These are phyloP conservation scores for Calonectria pteridis DNA, from an alignment of 2,329 filamentous ascomycete genomes.

Conservation along the genomic window DNA sequence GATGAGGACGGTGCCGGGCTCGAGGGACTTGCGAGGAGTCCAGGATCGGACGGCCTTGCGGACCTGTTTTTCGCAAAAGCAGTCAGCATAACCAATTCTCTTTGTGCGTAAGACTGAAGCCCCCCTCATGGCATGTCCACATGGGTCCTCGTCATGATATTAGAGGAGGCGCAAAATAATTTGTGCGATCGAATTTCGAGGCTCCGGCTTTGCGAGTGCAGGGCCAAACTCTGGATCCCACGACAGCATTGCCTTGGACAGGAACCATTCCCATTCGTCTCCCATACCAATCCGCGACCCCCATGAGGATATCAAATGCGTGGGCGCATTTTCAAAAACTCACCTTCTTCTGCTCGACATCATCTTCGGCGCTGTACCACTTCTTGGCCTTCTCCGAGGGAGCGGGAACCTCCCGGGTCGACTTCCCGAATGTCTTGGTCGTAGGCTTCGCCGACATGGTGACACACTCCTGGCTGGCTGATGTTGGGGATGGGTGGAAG, in stretches of 20 bases:
- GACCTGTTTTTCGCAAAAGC: slow-evolving; percentile 68
- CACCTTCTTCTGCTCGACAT: slow-evolving; percentile 92
- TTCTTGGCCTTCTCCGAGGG: slow-evolving; percentile 94
- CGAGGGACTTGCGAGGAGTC: slow-evolving; percentile 88
- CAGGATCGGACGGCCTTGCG: slow-evolving; percentile 94
- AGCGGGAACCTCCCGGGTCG: slow-evolving; percentile 90
- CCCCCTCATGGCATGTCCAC: slow-evolving; percentile 13
- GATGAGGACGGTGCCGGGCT: slow-evolving; percentile 97
- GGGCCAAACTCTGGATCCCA: slow-evolving; percentile 23
- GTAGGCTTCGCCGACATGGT: slow-evolving; percentile 81
- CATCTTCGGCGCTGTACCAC: slow-evolving; percentile 98
- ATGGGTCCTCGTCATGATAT: slow-evolving; percentile 34
- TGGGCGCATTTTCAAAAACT: slow-evolving; percentile 60
- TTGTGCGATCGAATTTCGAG: slow-evolving; percentile 31
- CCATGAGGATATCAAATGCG: slow-evolving; percentile 28
- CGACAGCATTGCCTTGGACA: slow-evolving; percentile 23
- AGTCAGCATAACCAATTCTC: slow-evolving; percentile 46
- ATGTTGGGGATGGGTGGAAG: slow-evolving; percentile 50
- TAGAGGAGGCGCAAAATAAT: slow-evolving; percentile 25
- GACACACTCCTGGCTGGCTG: slow-evolving; percentile 61
- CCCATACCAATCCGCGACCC: slow-evolving; percentile 25
- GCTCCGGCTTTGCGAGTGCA: slow-evolving; percentile 33
- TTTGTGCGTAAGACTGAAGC: slow-evolving; percentile 11
- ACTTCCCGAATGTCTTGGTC: slow-evolving; percentile 98
- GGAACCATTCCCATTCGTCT: slow-evolving; percentile 25